Percentiles rank a stretch among this genome's conserved stretches.
Evolutionary conservation across 257 asterid species (phyloP).

Genomic region (Perilla frutescens): DNA sequence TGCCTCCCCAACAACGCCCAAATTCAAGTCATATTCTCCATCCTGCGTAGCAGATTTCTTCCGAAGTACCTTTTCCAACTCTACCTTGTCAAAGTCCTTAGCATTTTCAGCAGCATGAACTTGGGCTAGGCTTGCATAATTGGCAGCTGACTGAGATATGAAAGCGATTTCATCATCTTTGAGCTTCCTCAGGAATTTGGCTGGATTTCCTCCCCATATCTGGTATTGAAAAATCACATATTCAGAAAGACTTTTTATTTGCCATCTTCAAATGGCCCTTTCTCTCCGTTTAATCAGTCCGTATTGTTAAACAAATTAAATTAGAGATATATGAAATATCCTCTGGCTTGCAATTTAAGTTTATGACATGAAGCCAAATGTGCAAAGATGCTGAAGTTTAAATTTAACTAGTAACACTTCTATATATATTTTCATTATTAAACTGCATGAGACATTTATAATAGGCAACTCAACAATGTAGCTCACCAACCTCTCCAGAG

Average conservation of each 20-base stretch:
- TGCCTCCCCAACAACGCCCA: conserved; percentile 44
- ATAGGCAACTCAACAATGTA: conserved; percentile 11
- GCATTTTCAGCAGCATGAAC: conserved; percentile 94
- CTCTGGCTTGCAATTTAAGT: background rate
- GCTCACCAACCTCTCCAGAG: conserved; percentile 74
- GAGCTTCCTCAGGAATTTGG: conserved; percentile 91
- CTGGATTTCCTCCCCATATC: conserved; percentile 99
- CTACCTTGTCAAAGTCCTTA: conserved; percentile 66
- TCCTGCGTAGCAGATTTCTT: conserved; percentile 67
- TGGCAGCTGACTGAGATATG: conserved; percentile 81
- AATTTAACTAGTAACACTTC: conserved; percentile 6
- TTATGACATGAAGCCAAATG: conserved; percentile 4
- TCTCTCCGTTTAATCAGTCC: conserved; percentile 5
- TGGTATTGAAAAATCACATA: conserved; percentile 37
- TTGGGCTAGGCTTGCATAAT: conserved; percentile 76
- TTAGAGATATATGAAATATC: background rate
- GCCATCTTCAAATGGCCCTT: conserved; percentile 19
- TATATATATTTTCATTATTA: background rate
- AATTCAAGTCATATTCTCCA: conserved; percentile 60
- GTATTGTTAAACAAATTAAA: background rate
- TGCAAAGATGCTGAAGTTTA: conserved; percentile 1
- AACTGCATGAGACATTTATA: background rate
- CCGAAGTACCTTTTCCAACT: conserved; percentile 79
- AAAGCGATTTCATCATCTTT: conserved; percentile 84
- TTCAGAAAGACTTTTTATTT: conserved; percentile 9